Evolutionary conservation across 495 filamentous ascomycete genomes (phyloP), one percentile per base, ranked within the genome.

Genomic region (Talaromyces adpressus): DNA sequence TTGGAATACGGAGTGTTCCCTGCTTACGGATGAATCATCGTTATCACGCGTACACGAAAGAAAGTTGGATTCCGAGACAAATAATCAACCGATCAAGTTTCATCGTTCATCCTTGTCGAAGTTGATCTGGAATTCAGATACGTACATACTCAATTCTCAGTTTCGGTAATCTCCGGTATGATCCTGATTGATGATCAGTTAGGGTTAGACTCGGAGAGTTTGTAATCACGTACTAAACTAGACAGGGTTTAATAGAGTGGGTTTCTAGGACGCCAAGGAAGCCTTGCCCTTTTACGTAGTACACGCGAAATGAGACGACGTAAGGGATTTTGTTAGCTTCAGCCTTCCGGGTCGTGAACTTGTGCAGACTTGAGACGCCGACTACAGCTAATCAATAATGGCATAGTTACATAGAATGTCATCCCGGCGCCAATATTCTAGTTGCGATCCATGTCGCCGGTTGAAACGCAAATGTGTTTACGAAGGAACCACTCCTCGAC

Each of bases 391-490:
- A 41, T 16, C 36, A 41, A 41, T 5, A 12, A 41, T 41, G 14
- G 25, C 4, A 41, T 41, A 41, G n/a, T n/a, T 41, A 41, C 14
- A 16, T 16, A 41, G 12, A 6, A 51, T 25, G 47, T 34, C 64
- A 34, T 62, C 53, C 39, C 69, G 69, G 32, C 71, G 71, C 32
- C 71, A 71, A 45, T 67, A 71, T 49, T 63, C 66, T 1, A 73
- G 69, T 60, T 73, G 71, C 59, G 71, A 73, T 53, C 62, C 63
- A 11, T 73, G 69, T 53, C 62, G 71, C 2, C 69, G 67, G 32
- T 70, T 66, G 9, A 73, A 73, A 29, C 66, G 71, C 41, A 69
- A 69, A 11, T 73, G 71, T 52, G 52, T 67, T 20, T 65, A 71
- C 18, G 27, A 56, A 47, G 18, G 7, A 57, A 12, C 16, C 6